A percentile compares a stretch with the other conserved stretches of the same genome.
phyloP scores from a whole-genome alignment of 176 grass and related monocot genomes.

The Panicum miliaceum region DNA sequence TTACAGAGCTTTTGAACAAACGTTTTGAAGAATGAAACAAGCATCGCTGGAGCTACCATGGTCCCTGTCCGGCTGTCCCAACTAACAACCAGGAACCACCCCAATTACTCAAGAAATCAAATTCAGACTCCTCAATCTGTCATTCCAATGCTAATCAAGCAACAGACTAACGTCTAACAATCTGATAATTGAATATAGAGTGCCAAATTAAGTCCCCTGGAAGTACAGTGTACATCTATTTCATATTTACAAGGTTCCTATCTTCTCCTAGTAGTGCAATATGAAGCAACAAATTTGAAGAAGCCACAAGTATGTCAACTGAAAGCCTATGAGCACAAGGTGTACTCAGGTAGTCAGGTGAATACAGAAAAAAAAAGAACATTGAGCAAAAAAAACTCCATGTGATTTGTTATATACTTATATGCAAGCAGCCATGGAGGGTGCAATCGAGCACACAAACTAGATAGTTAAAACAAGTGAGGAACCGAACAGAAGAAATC shows the following conservation, averaged over 20 bases:
- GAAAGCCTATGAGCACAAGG: constrained; percentile 15
- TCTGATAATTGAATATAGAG: background rate
- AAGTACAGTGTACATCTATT: constrained; percentile 1
- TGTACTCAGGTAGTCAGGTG: background rate
- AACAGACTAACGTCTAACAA: background rate
- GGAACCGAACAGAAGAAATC: background rate
- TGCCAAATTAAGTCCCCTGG: constrained; percentile 2
- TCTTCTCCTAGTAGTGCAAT: background rate
- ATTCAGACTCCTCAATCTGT: background rate
- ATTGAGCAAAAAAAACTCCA: no score
- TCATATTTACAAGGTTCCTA: constrained; percentile 3
- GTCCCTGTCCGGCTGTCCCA: constrained; percentile 24
- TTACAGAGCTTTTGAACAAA: background rate
- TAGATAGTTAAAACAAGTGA: background rate
- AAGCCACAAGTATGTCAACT: constrained; percentile 9
- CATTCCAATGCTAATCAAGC: background rate
- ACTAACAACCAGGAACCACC: constrained; percentile 28
- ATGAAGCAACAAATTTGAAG: background rate
- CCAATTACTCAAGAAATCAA: constrained; percentile 33
- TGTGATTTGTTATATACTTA: no score
- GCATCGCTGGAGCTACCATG: constrained; percentile 23
- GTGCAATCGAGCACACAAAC: constrained; percentile 18
- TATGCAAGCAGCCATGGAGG: background rate
- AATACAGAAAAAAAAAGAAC: background rate
- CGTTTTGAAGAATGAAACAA: constrained; percentile 23